phyloP scores from a whole-genome alignment of 2,329 filamentous ascomycete species.

The Leptographium wingfieldii region DNA sequence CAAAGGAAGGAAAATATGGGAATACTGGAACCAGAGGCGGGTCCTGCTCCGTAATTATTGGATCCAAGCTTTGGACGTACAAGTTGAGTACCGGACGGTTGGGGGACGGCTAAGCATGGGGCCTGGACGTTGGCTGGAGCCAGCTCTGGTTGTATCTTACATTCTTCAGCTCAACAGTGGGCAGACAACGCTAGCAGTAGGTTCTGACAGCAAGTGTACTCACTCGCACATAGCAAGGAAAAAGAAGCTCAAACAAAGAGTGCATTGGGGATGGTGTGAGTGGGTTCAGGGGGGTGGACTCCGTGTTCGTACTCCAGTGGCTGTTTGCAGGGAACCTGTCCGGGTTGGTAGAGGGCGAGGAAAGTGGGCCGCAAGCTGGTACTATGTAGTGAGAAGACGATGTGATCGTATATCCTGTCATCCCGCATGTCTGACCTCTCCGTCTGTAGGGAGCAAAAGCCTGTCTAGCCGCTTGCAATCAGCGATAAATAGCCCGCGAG shows the following conservation, averaged over 20 bases:
- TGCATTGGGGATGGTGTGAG: background rate
- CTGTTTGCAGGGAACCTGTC: background rate
- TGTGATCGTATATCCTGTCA: background rate
- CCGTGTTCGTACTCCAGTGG: background rate
- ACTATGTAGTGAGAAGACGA: background rate
- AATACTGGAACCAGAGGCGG: background rate
- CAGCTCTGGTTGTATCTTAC: background rate
- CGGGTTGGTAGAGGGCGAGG: background rate
- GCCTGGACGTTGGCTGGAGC: background rate
- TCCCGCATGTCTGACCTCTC: background rate
- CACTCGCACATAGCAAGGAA: too few relatives aligned
- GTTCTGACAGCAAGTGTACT: background rate
- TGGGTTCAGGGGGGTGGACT: background rate
- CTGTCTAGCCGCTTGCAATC: background rate
- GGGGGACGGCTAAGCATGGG: background rate
- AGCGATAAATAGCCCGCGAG: background rate
- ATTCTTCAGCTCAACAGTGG: background rate
- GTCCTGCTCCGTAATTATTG: background rate
- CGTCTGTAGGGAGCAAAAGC: background rate
- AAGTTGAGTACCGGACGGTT: background rate
- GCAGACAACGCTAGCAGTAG: background rate
- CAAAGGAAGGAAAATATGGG: background rate
- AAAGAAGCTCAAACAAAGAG: background rate
- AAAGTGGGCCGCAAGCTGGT: background rate
- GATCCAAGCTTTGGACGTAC: background rate